Conservation (phyloP, 306 rosid species). For the Quercus ilex region DNA sequence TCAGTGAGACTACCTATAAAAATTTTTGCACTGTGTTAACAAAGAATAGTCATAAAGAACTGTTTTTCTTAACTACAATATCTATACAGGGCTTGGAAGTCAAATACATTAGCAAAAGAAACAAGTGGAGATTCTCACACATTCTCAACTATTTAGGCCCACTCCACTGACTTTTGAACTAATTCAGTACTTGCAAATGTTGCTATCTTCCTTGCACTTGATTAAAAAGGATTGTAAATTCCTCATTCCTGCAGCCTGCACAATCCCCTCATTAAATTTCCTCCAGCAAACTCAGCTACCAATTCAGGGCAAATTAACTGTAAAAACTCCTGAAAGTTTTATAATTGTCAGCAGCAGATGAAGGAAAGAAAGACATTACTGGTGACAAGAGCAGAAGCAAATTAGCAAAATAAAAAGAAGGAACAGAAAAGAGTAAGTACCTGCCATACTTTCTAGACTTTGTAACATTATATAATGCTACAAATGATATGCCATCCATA, state of each 20-base stretch:
- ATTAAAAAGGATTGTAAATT: not conserved
- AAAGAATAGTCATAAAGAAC: not conserved
- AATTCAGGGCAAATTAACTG: not conserved
- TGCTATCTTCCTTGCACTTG: not conserved
- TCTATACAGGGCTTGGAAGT: not conserved
- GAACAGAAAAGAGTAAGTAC: conserved; percentile 9
- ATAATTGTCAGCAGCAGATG: too few relatives aligned
- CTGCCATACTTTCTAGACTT: conserved; percentile 10
- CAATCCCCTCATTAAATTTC: not conserved
- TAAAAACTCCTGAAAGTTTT: not conserved
- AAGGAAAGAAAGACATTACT: too few relatives aligned
- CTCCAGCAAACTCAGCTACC: not conserved
- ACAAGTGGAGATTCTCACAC: not conserved
- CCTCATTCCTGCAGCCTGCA: not conserved
- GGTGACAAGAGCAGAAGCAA: not conserved
- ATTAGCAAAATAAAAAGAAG: not conserved
- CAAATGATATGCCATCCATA: conserved; percentile 15
- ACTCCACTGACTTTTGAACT: not conserved
- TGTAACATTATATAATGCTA: conserved; percentile 24
- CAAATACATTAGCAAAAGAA: not conserved
- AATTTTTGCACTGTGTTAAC: not conserved
- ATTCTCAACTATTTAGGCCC: not conserved
- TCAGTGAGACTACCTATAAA: not conserved
- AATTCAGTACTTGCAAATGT: not conserved
- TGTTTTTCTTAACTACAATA: not conserved